These are phyloP conservation scores for Thalia dealbata DNA, from an alignment of 176 grass and related monocot species.

Conservation along the genomic window DNA sequence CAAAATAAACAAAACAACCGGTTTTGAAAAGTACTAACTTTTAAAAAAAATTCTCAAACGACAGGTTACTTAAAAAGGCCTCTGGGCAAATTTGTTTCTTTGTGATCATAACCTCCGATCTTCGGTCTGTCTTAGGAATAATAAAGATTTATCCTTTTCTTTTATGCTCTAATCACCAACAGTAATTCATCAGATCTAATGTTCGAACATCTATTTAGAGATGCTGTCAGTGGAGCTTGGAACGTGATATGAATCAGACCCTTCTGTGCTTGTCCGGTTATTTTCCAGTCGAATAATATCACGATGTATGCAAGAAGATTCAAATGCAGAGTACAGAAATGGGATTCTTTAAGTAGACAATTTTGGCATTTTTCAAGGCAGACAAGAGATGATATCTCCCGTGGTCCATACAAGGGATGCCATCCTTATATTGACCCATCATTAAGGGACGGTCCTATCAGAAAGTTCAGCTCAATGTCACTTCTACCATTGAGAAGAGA, in stretches of 20 bases:
- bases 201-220: not conserved
- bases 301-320: conserved; percentile 32
- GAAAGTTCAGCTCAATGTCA: conserved; percentile 14
- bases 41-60: too few relatives aligned
- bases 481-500: conserved; percentile 4
- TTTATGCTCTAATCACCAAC: not conserved
- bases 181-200: not conserved
- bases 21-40: not conserved
- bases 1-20: too few relatives aligned
- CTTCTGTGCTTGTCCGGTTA: not conserved
- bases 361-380: conserved; percentile 6
- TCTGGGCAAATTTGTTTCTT: not conserved
- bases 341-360: conserved; percentile 10
- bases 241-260: not conserved
- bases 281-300: not conserved
- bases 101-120: not conserved
- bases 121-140: not conserved
- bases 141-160: not conserved
- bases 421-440: not conserved
- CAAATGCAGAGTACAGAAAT: conserved; percentile 25
- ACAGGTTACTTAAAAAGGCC: too few relatives aligned
- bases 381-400: conserved; percentile 6
- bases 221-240: not conserved
- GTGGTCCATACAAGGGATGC: not conserved
- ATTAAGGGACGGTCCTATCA: conserved; percentile 9